Evolutionary conservation across 163 green algal genomes (phyloP), one percentile per base, ranked within the genome.

Genomic region (Trebouxia gelatinosa): DNA sequence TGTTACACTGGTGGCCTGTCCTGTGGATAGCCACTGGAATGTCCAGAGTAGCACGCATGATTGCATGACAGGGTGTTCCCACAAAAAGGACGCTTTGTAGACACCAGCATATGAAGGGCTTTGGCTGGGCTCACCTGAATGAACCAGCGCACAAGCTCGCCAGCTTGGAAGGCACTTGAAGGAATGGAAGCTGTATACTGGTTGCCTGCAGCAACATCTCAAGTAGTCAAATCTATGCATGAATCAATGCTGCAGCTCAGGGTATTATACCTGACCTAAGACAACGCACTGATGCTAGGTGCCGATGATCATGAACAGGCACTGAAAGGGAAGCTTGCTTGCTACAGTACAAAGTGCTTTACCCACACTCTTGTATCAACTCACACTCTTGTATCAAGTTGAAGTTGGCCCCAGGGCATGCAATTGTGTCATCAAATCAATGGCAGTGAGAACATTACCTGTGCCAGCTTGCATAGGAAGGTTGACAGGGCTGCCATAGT

Each of bases 131-230:
- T 43, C 34, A 78, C 78, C 78, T 58, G 31, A 2, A 87, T 58
- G 59, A 67, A 82, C 86, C 86, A 90, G 40, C 85, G 79, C 6
- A 90, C 72, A 54, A 90, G 68, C 9, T 48, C 32, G 1, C 86
- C 84, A 6, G 78, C 21, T 11, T 65, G 34, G n/a, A 78, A 76
- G 5, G n/a, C 66, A 1, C 50, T 46, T 6, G 29, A 75, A 9
- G 86, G 86, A 39, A 90, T 86, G 34, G 16, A 57, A 21, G 84
- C 86, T 26, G 40, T 68, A 62, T 85, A 89, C n/a, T 23, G 28
- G 0, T 70, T 74, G 37, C 70, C 65, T 23, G 40, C 77, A 54
- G 74, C 59, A 70, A 13, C n/a, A n/a, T n/a, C n/a, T n/a, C n/a
- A n/a, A n/a, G n/a, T n/a, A n/a, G n/a, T n/a, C n/a, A n/a, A n/a